phyloP scores from a whole-genome alignment of 2,329 filamentous ascomycete species.

The Fusarium ambrosium region DNA sequence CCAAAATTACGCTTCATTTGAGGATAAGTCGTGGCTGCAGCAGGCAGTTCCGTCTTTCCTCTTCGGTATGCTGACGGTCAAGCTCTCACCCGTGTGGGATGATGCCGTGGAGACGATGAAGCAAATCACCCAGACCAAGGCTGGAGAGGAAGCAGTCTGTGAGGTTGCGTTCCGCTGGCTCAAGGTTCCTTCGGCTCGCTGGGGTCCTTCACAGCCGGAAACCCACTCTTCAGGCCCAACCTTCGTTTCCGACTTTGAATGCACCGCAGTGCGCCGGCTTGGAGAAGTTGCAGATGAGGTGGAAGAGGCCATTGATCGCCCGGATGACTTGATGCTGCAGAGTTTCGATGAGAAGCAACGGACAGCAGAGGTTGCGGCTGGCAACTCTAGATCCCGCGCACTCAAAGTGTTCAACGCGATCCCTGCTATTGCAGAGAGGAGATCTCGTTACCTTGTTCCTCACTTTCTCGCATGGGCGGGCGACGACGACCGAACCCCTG shows the following conservation, averaged over 20 bases:
- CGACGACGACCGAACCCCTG: conserved; percentile 60
- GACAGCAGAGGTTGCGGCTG: conserved; percentile 62
- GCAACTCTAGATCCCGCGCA: conserved; percentile 79
- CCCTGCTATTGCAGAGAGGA: conserved; percentile 85
- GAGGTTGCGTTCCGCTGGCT: conserved; percentile 86
- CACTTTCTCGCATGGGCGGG: conserved; percentile 86
- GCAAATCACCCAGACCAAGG: conserved; percentile 76
- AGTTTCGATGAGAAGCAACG: conserved; percentile 76
- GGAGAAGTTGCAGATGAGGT: conserved; percentile 64
- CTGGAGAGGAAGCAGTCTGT: conserved; percentile 80
- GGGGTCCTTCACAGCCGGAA: conserved; percentile 60
- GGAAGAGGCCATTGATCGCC: conserved; percentile 65
- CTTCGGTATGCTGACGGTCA: conserved; percentile 90
- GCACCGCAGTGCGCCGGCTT: conserved; percentile 78
- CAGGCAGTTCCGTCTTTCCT: conserved; percentile 84
- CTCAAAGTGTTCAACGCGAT: conserved; percentile 81
- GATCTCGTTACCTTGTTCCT: conserved; percentile 86
- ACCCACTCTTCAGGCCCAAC: conserved; percentile 52
- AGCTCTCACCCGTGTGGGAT: conserved; percentile 88
- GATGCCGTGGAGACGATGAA: conserved; percentile 83
- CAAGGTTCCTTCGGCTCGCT: conserved; percentile 67
- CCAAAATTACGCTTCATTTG: conserved; percentile 70
- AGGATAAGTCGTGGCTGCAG: conserved; percentile 74
- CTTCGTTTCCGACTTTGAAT: conserved; percentile 83
- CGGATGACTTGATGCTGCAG: conserved; percentile 70